Evolutionary conservation across 2,329 filamentous ascomycete genomes (phyloP), one percentile per base, ranked within the genome.

Genomic region (Tolypocladium album): DNA sequence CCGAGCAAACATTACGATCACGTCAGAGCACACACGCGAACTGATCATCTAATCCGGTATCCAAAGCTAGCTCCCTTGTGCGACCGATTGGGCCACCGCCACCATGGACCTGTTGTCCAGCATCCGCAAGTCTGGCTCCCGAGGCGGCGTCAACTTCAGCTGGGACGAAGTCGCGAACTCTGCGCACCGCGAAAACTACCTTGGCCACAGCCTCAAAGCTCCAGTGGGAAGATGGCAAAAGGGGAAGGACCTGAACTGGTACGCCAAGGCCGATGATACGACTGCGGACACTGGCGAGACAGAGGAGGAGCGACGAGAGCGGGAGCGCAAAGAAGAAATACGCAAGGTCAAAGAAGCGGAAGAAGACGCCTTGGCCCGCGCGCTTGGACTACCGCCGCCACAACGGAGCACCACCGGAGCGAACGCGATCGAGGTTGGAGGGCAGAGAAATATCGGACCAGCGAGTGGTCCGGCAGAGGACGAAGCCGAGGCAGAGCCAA

Each of bases 91-190:
- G 31, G 31, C n/a, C 42, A 22, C 20, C 11, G 20, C 56, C 57
- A 60, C 62, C 60, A 97, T 99, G 94, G 94, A 99, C 82, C 84
- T 99, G 59, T 85, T 97, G 59, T 90, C 92, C 61, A 91, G 89
- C 50, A 88, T 99, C 63, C 90, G 92, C 70, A 97, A 99, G 76
- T 78, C 81, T 22, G 93, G 96, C 73, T 94, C 91, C 68, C 88
- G 94, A 66, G 94, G 94, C 69, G 94, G 94, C 71, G 89, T 89
- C 74, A 92, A 97, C 74, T 99, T 99, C 79, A 92, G 88, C 76
- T 97, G 94, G 94, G 89, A 93, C 65, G 92, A 97, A 67, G 93
- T 99, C 70, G 88, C 93, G 72, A 86, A 81, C 65, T 95, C 92
- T 57, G 78, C 83, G 27, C 92, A 96, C 70, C 92, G 94, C 73